Conservation (phyloP, 352 stramenopile genomes). For the Labyrinthula sp. region DNA sequence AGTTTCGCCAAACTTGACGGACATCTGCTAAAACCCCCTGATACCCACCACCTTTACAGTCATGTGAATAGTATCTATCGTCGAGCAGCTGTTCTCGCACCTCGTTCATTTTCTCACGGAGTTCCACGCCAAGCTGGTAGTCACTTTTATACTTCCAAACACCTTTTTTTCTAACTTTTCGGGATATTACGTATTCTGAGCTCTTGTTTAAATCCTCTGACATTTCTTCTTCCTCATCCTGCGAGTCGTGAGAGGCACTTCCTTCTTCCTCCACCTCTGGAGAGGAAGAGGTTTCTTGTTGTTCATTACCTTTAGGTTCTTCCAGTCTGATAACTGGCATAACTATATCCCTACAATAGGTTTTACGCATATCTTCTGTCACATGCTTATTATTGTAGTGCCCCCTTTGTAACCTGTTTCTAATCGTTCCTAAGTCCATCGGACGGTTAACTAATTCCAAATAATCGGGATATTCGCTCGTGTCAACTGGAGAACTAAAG, state of each 20-base stretch:
- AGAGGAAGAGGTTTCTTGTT: constrained; percentile 6
- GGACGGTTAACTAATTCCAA: constrained; percentile 28
- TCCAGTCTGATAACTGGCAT: too few relatives aligned
- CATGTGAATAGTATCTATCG: constrained; percentile 15
- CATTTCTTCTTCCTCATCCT: constrained; percentile 15
- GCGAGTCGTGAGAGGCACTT: background rate
- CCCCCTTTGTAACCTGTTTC: constrained; percentile 11
- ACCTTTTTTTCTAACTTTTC: background rate
- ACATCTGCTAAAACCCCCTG: constrained; percentile 23
- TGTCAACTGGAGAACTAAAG: constrained; percentile 19
- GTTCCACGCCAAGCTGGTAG: background rate
- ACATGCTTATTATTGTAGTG: constrained; percentile 17
- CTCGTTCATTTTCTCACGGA: too few relatives aligned
- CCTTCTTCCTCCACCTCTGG: constrained; percentile 14
- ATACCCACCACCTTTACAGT: constrained; percentile 18
- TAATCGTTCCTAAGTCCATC: constrained; percentile 21
- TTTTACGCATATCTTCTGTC: constrained; percentile 13
- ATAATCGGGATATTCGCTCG: constrained; percentile 13
- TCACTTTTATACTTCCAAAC: constrained; percentile 1
- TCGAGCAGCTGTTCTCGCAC: too few relatives aligned
- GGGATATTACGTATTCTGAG: too few relatives aligned
- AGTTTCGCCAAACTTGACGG: constrained; percentile 22
- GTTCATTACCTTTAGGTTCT: constrained; percentile 11
- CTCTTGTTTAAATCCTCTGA: background rate
- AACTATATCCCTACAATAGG: too few relatives aligned